A percentile compares a stretch with the other conserved stretches of the same genome.
phyloP scores from a whole-genome alignment of 345 rosid species.

The Aegle marmelos region DNA sequence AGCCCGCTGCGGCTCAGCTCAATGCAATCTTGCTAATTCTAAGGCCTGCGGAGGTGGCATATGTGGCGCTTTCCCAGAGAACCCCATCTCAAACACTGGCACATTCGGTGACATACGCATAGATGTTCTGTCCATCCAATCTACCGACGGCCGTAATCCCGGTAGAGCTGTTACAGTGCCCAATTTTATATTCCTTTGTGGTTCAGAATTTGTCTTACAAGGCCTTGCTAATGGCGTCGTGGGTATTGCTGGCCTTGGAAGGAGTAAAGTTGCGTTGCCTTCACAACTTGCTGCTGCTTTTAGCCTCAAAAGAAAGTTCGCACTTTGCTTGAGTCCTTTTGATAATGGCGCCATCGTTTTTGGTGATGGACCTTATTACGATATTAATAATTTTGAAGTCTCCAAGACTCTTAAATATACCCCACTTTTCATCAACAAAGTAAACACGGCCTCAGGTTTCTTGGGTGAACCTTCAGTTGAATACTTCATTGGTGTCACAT shows the following conservation, averaged over 20 bases:
- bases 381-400: conserved; percentile 20
- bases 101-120: conserved; percentile 22
- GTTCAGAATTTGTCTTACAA: neutral
- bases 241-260: conserved; percentile 25
- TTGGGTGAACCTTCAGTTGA: conserved; percentile 23
- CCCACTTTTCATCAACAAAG: conserved; percentile 27
- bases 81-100: conserved; percentile 8
- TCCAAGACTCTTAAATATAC: conserved; percentile 27
- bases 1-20: conserved; percentile 23
- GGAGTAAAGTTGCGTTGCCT: conserved; percentile 10
- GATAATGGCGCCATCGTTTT: conserved; percentile 22
- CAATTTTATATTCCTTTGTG: conserved; percentile 16
- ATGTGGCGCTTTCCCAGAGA: conserved; percentile 23
- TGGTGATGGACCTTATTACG: conserved; percentile 28
- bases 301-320: conserved; percentile 18
- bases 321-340: conserved; percentile 25
- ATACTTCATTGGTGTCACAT: conserved; percentile 28
- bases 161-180: conserved; percentile 20
- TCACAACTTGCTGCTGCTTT: conserved; percentile 21
- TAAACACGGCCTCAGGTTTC: conserved; percentile 11
- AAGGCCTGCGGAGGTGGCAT: conserved; percentile 25
- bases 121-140: conserved; percentile 23
- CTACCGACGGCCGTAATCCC: conserved; percentile 29
- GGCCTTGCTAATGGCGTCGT: conserved; percentile 24
- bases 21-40: conserved; percentile 18